Base-by-base conservation (phyloP, 148 eudicot genomes). In the Pouteria glomerata region DNA sequence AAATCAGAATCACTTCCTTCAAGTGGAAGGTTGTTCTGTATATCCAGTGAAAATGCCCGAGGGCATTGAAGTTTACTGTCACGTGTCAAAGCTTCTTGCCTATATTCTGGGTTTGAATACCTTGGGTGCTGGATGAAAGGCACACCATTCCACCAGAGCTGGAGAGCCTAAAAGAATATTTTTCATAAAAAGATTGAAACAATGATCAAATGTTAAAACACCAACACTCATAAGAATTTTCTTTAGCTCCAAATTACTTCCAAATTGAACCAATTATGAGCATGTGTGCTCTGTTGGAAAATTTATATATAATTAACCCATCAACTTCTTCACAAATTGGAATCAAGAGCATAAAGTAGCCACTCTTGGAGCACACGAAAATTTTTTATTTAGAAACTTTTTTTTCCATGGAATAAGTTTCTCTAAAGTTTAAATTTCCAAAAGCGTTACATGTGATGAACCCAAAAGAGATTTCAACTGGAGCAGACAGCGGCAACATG, bases 81-180 rank as follows among this genome's bases (percentile, higher is more conserved):
- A 7, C 87, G 92, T 57, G 37, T 48, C 48, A 56, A 39, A 37
- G 97, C 93, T 72, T 89, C 97, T 63, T 87, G 87, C 59, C 87
- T 83, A 68, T 94, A 94, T 27, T 67, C 78, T 29, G 85, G 83
- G 71, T 79, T 85, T 14, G 69, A 69, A 78, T 94, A 89, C 74
- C 97, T 83, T 13, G 97, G 98, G 80, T 94, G 98, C 74, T 89
- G 96, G 69, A 94, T 57, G 57, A 89, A 87, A 1, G 87, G 61
- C 19, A 94, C 90, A 5, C 79, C 80, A 72, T 91, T 94, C 98
- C 98, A 94, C 98, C 98, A 89, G 47, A 94, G 91, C 73, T 87
- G 87, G 63, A 94, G 81, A 64, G 97, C 98, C 98, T 94, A 77
- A 14, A 65, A 55, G n/a, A 76, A n/a, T 13, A 44, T 26, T 29